These are phyloP conservation scores for Malus orientalis DNA, from an alignment of 306 rosid genomes.

Conservation along the genomic window DNA sequence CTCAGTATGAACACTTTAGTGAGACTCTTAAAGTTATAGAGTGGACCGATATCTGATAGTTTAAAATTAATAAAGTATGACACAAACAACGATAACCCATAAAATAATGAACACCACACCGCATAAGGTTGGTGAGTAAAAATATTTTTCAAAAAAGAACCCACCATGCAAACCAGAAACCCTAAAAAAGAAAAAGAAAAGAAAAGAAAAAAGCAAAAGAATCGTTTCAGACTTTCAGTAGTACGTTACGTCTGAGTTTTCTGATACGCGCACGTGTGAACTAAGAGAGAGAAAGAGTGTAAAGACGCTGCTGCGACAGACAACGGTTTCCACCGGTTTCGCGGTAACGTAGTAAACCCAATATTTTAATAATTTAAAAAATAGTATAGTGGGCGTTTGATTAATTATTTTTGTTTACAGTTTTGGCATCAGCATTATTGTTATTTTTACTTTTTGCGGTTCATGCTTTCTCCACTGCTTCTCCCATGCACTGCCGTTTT, in stretches of 20 bases:
- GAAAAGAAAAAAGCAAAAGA: not conserved
- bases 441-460: not conserved
- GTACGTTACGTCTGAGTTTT: not conserved
- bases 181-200: not conserved
- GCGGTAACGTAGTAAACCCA: not conserved
- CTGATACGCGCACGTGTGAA: conserved; percentile 1
- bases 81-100: too few relatives aligned
- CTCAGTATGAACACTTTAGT: too few relatives aligned
- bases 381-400: not conserved
- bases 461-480: not conserved
- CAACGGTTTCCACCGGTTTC: not conserved
- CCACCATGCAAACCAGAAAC: not conserved
- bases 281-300: not conserved
- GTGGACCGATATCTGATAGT: too few relatives aligned
- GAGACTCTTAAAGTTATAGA: too few relatives aligned
- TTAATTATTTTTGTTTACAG: not conserved
- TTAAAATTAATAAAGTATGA: too few relatives aligned
- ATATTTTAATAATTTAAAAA: too few relatives aligned
- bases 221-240: not conserved
- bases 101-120: too few relatives aligned
- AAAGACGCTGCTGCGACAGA: not conserved
- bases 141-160: not conserved
- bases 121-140: too few relatives aligned
- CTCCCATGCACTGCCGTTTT: conserved; percentile 7
- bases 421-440: not conserved